phyloP scores from a whole-genome alignment of 768 basidiomycete genomes.

The Tricholoma bakamatsutake region DNA sequence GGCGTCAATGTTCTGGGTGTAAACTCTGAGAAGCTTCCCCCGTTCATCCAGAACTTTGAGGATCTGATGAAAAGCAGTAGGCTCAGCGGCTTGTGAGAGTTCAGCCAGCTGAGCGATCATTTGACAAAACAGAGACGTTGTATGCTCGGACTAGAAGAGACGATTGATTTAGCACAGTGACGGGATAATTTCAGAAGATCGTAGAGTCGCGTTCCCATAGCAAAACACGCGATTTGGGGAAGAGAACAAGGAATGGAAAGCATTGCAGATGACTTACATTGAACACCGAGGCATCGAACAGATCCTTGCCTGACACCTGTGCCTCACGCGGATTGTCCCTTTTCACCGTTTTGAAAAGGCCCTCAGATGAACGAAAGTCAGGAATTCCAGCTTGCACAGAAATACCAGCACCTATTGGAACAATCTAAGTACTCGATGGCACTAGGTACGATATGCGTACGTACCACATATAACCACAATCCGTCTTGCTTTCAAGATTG shows the following conservation, averaged over 20 bases:
- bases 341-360: conserved; percentile 74
- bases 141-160: conserved; percentile 56
- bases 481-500: conserved; percentile 73
- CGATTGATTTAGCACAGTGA: neutral
- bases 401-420: conserved; percentile 70
- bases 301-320: conserved; percentile 73
- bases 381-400: conserved; percentile 86
- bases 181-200: neutral
- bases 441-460: conserved; percentile 21
- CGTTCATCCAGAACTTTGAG: conserved; percentile 71
- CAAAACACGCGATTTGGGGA: neutral
- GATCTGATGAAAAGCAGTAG: conserved; percentile 76
- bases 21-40: conserved; percentile 75
- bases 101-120: conserved; percentile 84
- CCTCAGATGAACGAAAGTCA: conserved; percentile 80
- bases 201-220: neutral
- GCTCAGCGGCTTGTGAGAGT: conserved; percentile 63
- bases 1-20: conserved; percentile 92
- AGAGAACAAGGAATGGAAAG: neutral
- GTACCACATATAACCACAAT: conserved; percentile 84
- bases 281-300: conserved; percentile 90
- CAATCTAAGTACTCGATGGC: neutral
- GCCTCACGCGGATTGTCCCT: conserved; percentile 70
- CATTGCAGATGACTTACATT: conserved; percentile 46
- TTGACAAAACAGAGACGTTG: conserved; percentile 74